A percentile compares a stretch with the other conserved stretches of the same genome.
phyloP scores from a whole-genome alignment of 306 rosid genomes.

The Mimosa bimucronata region DNA sequence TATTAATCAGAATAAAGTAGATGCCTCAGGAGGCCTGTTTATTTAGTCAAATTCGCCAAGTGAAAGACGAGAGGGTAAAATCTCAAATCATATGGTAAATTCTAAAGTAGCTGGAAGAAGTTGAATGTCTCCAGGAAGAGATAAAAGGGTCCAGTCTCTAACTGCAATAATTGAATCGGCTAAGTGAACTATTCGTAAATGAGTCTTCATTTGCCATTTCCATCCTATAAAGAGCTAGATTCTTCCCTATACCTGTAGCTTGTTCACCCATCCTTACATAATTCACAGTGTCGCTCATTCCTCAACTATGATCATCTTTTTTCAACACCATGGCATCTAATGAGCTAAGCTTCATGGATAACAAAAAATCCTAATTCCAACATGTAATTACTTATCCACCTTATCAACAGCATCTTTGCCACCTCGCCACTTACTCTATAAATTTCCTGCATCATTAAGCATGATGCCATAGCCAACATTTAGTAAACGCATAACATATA shows the following conservation, averaged over 20 bases:
- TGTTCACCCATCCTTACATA: not conserved
- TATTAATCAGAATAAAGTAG: not conserved
- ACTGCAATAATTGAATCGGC: not conserved
- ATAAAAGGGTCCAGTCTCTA: not conserved
- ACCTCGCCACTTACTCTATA: not conserved
- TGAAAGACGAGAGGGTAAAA: constrained; percentile 11
- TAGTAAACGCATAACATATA: constrained; percentile 19
- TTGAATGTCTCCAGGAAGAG: constrained; percentile 29
- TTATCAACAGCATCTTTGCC: constrained; percentile 13
- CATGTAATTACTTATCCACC: not conserved
- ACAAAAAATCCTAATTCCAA: constrained; percentile 5
- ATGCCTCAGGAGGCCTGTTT: constrained; percentile 18
- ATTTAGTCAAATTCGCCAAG: constrained; percentile 26
- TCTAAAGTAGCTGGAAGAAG: constrained; percentile 18
- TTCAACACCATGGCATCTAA: constrained; percentile 12
- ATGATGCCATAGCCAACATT: constrained; percentile 9
- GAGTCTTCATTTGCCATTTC: not conserved
- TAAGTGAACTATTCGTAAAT: not conserved
- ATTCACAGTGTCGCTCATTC: constrained; percentile 20
- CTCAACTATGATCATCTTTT: not conserved
- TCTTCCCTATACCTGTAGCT: constrained; percentile 18
- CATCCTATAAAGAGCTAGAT: constrained; percentile 8
- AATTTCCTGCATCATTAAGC: constrained; percentile 15
- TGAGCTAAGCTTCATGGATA: constrained; percentile 1
- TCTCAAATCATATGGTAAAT: constrained; percentile 10